phyloP scores from a whole-genome alignment of 192 early-diverging fungal genomes.

The Lunasporangiospora selenospora region DNA sequence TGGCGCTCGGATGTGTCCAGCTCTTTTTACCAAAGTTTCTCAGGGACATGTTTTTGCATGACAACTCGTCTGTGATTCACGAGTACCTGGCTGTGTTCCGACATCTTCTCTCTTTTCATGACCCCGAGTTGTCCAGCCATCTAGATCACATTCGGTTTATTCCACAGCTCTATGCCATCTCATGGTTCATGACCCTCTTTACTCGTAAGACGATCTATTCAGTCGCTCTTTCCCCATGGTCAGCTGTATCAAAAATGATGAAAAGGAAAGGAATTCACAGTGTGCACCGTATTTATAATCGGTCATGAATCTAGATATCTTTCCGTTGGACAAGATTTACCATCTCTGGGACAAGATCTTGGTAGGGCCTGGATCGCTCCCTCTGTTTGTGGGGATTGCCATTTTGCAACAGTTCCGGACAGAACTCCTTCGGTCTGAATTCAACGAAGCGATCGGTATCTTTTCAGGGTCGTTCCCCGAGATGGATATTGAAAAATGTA shows the following conservation, averaged over 20 bases:
- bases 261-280: not conserved
- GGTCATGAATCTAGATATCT: constrained; percentile 64
- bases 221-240: not conserved
- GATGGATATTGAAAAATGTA: constrained; percentile 76
- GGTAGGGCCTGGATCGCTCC: constrained; percentile 67
- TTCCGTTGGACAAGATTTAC: constrained; percentile 82
- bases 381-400: constrained; percentile 70
- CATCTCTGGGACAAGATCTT: constrained; percentile 82
- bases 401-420: constrained; percentile 75
- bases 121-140: constrained; percentile 75
- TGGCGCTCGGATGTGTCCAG: constrained; percentile 73
- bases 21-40: constrained; percentile 70
- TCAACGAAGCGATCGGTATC: constrained; percentile 65
- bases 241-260: not conserved
- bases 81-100: constrained; percentile 73
- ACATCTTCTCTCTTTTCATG: constrained; percentile 73
- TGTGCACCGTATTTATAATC: constrained; percentile 6
- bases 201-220: constrained; percentile 63
- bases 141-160: constrained; percentile 64
- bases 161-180: constrained; percentile 80
- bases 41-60: constrained; percentile 73
- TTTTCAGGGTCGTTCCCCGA: constrained; percentile 66
- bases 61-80: constrained; percentile 73
- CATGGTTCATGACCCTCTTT: constrained; percentile 86
- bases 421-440: constrained; percentile 66